Evolutionary conservation across 805 yeast species (phyloP).

Genomic region (Ogataea naganishii): DNA sequence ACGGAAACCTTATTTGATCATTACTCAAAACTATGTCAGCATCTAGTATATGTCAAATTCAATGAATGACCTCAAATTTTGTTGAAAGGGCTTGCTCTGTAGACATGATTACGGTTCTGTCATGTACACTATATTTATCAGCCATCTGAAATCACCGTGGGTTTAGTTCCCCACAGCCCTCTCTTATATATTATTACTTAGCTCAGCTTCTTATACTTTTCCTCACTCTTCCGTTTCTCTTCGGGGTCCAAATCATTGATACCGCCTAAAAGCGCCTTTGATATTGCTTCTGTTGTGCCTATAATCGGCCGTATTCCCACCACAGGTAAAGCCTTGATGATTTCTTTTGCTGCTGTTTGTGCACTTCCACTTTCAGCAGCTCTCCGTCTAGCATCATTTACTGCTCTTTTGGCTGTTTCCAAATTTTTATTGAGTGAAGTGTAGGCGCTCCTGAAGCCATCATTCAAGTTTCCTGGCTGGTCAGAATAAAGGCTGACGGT

Average conservation of each 20-base stretch:
- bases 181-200: background rate
- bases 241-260: conserved; percentile 71
- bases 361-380: conserved; percentile 59
- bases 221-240: conserved; percentile 48
- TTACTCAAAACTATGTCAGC: no score
- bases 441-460: conserved; percentile 73
- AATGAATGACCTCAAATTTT: no score
- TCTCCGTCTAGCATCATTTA: conserved; percentile 50
- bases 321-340: conserved; percentile 73
- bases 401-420: conserved; percentile 52
- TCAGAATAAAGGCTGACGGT: conserved; percentile 70
- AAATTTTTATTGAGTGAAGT: conserved; percentile 62
- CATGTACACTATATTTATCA: no score
- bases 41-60: no score
- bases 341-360: conserved; percentile 55
- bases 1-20: no score
- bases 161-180: no score
- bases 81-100: no score
- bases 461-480: conserved; percentile 65
- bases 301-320: conserved; percentile 77
- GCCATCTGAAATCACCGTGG: no score
- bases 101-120: no score
- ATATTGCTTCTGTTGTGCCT: conserved; percentile 87
- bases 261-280: conserved; percentile 75
- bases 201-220: conserved; percentile 45